Evolutionary conservation across 192 early-diverging fungal genomes (phyloP).

Genomic region (Geosiphon pyriformis): DNA sequence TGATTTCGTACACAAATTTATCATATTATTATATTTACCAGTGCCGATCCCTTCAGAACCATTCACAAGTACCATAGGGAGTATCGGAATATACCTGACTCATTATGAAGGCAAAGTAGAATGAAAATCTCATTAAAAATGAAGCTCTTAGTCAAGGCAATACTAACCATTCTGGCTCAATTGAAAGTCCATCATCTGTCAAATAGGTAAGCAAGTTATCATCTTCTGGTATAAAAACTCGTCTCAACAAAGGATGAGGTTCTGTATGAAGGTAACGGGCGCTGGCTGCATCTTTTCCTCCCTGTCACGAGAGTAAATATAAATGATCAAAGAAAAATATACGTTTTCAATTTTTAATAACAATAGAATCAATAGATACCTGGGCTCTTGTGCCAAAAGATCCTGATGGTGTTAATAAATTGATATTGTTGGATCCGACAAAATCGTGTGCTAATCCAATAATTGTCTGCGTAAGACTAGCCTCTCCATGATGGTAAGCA

Average conservation of each 20-base stretch:
- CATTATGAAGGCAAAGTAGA: not conserved
- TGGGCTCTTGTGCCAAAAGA: slow-evolving; percentile 88
- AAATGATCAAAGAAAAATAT: not conserved
- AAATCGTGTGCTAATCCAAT: slow-evolving; percentile 92
- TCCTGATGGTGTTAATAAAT: slow-evolving; percentile 76
- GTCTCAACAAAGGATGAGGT: slow-evolving; percentile 64
- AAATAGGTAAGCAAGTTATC: slow-evolving; percentile 77
- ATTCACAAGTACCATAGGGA: slow-evolving; percentile 93
- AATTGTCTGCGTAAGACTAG: slow-evolving; percentile 75
- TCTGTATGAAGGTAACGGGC: slow-evolving; percentile 94
- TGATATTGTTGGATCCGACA: slow-evolving; percentile 94
- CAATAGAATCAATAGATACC: slow-evolving; percentile 20
- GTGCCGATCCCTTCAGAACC: slow-evolving; percentile 96
- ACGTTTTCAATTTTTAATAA: not conserved
- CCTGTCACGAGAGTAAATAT: slow-evolving; percentile 33
- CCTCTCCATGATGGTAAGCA: slow-evolving; percentile 95
- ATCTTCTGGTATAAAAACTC: slow-evolving; percentile 75
- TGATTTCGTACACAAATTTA: too few species aligned
- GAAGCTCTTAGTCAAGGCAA: too few species aligned
- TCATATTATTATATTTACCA: slow-evolving; percentile 49
- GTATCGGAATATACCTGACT: slow-evolving; percentile 77
- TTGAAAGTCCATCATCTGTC: slow-evolving; percentile 81
- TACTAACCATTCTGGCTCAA: slow-evolving; percentile 86
- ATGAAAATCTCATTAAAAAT: too few species aligned
- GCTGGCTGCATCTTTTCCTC: slow-evolving; percentile 93